These are phyloP conservation scores for Penicillium sp. DNA, from an alignment of 2,329 filamentous ascomycete species.

Conservation along the genomic window DNA sequence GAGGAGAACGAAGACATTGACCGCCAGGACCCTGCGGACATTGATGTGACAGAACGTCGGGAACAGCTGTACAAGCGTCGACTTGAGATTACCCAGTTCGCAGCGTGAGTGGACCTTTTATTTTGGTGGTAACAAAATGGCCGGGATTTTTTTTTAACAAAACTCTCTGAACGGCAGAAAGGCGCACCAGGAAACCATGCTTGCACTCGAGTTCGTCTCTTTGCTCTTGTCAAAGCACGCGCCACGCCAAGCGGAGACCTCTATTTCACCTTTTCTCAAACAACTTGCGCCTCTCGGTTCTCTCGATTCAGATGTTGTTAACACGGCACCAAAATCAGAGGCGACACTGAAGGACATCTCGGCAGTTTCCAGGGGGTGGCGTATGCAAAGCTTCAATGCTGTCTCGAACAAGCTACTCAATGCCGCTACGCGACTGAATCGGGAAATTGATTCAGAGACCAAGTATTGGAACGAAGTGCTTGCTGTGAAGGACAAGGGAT, in stretches of 20 bases:
- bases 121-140: constrained; percentile 5
- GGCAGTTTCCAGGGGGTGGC: constrained; percentile 61
- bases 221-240: constrained; percentile 74
- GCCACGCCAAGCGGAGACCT: constrained; percentile 62
- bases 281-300: constrained; percentile 68
- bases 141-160: too few relatives aligned
- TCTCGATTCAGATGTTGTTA: constrained; percentile 61
- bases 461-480: constrained; percentile 86
- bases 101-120: constrained; percentile 28
- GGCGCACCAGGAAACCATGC: constrained; percentile 47
- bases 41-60: constrained; percentile 34
- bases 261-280: constrained; percentile 65
- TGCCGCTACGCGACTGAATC: constrained; percentile 65
- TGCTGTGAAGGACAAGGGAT: constrained; percentile 73
- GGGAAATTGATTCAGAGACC: constrained; percentile 72
- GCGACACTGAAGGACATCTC: constrained; percentile 50
- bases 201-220: constrained; percentile 76
- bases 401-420: constrained; percentile 68
- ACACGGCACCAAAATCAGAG: constrained; percentile 54
- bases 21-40: constrained; percentile 21
- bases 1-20: constrained; percentile 38
- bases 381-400: constrained; percentile 67
- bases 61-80: constrained; percentile 41
- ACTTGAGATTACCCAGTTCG: constrained; percentile 41
- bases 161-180: constrained; percentile 24